Base-by-base conservation (phyloP, 1,139 yeast genomes). In the Hyphopichia wangnamkhiaoensis region DNA sequence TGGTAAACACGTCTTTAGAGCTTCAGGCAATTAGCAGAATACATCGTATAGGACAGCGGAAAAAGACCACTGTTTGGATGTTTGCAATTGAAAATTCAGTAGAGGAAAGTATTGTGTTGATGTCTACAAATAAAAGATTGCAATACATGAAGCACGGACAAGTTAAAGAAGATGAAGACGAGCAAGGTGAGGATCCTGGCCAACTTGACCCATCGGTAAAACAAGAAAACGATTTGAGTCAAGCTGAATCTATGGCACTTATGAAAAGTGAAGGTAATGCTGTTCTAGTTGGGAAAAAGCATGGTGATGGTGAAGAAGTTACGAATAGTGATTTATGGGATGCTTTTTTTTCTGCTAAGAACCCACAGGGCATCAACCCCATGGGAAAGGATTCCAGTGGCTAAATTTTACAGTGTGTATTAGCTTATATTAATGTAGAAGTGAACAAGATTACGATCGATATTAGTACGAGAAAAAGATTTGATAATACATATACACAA, bases 11-110 rank as follows among this genome's bases (percentile, higher is more conserved):
- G 0, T 84, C 95, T 1, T 70, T 90, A 37, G 98, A 93, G 53
- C 60, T 86, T 17, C 98, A 93, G 55, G 97, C 98, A 0, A 84
- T 91, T 40, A 87, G 95, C 33, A 76, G 98, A 48, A 82, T 93
- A 33, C 96, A 91, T 56, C 68, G 98, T 45, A 91, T 93, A 54
- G 98, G 98, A 0, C 98, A 93, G 58, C 77, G 74, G 3, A 68
- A 72, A 31, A 79, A 77, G 14, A 93, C 98, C 0, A 84, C 82
- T 2, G 95, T 93, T 2, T 91, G 97, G 96, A 83, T 86, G 77
- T 89, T 91, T 65, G 82, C 87, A 24, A 84, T 90, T 40, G 80
- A 77, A 42, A 82, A 84, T 34, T 82, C 96, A 0, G 94, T 93
- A n/a, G 98, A 93, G 59, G 96, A 91, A 57, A 82, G 86, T 38